Conservation (phyloP, 768 basidiomycete genomes). For the Amanita polypyramis region DNA sequence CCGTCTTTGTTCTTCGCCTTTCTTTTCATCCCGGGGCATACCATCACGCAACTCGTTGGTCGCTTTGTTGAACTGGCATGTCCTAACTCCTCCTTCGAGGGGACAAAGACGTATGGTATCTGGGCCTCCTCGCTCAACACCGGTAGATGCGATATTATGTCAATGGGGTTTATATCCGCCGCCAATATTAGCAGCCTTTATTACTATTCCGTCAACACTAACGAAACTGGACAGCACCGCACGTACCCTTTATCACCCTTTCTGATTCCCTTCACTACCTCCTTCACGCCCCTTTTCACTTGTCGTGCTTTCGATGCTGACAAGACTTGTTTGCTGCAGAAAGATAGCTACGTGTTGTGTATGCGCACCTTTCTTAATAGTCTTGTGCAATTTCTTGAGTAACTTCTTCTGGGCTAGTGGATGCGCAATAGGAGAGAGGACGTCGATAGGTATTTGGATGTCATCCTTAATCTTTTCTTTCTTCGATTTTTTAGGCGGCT, state of each 20-base stretch:
- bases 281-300: conserved; percentile 96
- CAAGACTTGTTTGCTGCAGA: conserved; percentile 1
- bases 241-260: conserved; percentile 91
- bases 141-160: conserved; percentile 96
- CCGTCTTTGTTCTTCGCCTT: conserved; percentile 56
- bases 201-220: conserved; percentile 1
- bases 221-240: background rate
- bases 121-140: conserved; percentile 89
- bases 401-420: conserved; percentile 93
- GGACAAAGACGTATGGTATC: conserved; percentile 83
- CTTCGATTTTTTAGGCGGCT: conserved; percentile 51
- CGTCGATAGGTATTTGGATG: conserved; percentile 59
- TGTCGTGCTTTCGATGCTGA: conserved; percentile 89
- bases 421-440: conserved; percentile 88
- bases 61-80: conserved; percentile 95
- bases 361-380: conserved; percentile 75
- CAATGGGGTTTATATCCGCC: conserved; percentile 95
- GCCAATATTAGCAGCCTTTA: conserved; percentile 81
- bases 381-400: conserved; percentile 88
- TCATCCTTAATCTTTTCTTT: conserved; percentile 45
- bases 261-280: conserved; percentile 93
- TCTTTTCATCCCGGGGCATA: conserved; percentile 75
- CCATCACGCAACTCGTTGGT: conserved; percentile 95
- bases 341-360: background rate
- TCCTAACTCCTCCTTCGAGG: conserved; percentile 93